Base-by-base conservation (phyloP, 805 yeast genomes). In the Myxozyma neglecta region DNA sequence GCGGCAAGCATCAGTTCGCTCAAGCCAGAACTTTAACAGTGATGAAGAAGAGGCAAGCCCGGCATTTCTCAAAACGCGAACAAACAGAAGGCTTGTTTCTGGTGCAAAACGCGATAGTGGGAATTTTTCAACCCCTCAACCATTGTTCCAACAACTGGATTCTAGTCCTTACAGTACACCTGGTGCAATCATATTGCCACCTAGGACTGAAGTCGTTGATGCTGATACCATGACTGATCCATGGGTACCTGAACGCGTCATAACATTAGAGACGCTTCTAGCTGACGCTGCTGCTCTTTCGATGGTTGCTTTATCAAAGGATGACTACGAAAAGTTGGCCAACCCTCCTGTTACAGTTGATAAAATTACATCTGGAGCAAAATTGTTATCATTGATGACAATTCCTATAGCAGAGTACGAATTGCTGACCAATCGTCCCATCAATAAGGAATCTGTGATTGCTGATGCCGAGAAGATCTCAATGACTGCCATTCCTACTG, bases 241-340 rank as follows among this genome's bases (percentile, higher is more conserved):
- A 4, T 56, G 57, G 58, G 56, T 24, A 14, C 59, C 60, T 43
- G 53, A 57, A 46, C 46, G 51, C 32, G 16, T 49, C 8, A 48
- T 50, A 2, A 24, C 63, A 5, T 14, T 34, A 10, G 64, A 63
- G 36, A 48, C 57, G 9, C 48, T 61, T 8, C n/a, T 37, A n/a
- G 66, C 57, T 6, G 65, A 53, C 36, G 67, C 67, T 6, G 68
- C 64, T 2, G 36, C 32, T 29, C 36, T 52, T 16, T 57, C 61
- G 10, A 52, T 61, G 61, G 64, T 67, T 6, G 54, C 70, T 8
- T 61, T 75, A 8, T 50, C 71, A 8, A 56, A 68, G 40, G 67
- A 64, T 13, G 72, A 69, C 34, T 67, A 68, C 48, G 39, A 42
- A 35, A 8, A 51, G 24, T 10, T 55, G 20, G 35, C 40, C 32